These are phyloP conservation scores for Trypanosoma cruzi DNA, from an alignment of 208 protist genomes.

Conservation along the genomic window DNA sequence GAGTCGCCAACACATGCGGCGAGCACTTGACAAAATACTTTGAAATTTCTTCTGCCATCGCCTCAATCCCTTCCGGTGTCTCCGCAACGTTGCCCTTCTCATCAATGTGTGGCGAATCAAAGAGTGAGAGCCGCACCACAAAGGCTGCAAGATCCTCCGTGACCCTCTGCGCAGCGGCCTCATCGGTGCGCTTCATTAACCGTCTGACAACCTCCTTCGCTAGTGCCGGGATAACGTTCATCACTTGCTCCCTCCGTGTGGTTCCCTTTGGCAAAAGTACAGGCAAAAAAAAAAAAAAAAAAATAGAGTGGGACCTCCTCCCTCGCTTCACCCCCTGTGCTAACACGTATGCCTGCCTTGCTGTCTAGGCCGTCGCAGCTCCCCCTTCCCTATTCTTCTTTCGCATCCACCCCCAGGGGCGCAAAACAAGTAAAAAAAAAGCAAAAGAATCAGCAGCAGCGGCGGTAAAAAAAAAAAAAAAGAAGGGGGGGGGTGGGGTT, in stretches of 20 bases:
- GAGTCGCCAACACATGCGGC: slow-evolving; percentile 48
- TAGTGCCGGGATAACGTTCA: slow-evolving; percentile 75
- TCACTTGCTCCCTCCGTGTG: slow-evolving; percentile 6
- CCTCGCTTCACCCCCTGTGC: too few relatives aligned
- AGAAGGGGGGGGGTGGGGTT: too few relatives aligned
- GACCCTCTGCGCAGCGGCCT: slow-evolving; percentile 30
- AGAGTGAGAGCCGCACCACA: slow-evolving; percentile 70
- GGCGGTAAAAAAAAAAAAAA: too few relatives aligned
- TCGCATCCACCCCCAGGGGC: too few relatives aligned
- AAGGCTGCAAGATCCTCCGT: slow-evolving; percentile 68
- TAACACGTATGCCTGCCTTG: too few relatives aligned
- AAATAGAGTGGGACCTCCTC: slow-evolving; percentile 29
- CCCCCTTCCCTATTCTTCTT: too few relatives aligned
- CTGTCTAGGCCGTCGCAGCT: too few relatives aligned
- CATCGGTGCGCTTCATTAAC: slow-evolving; percentile 41
- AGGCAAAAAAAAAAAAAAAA: background rate
- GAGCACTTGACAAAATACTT: slow-evolving; percentile 61
- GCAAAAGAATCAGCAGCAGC: too few relatives aligned
- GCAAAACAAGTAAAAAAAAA: too few relatives aligned
- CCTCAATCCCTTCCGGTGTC: slow-evolving; percentile 64
- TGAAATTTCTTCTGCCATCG: slow-evolving; percentile 55
- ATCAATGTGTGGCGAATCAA: slow-evolving; percentile 44
- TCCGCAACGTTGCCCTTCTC: slow-evolving; percentile 64
- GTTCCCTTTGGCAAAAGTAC: slow-evolving; percentile 6
- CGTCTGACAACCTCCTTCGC: slow-evolving; percentile 72